These are phyloP conservation scores for Stephanodiscus triporus DNA, from an alignment of 108 stramenopile species.

Conservation along the genomic window DNA sequence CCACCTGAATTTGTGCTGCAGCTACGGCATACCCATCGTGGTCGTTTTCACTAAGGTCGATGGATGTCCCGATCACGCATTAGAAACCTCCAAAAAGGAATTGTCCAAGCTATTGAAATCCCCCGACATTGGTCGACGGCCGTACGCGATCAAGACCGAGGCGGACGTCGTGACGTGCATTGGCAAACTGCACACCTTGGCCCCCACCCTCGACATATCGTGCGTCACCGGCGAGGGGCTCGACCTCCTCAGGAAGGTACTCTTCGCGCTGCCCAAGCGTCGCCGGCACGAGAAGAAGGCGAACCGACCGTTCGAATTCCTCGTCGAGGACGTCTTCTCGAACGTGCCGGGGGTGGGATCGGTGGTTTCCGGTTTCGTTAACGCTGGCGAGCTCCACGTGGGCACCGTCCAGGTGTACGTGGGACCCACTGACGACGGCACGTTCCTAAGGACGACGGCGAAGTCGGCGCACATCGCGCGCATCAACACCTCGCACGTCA, in stretches of 20 bases:
- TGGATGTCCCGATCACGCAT: slow-evolving; percentile 93
- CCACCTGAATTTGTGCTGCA: slow-evolving; percentile 96
- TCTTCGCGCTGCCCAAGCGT: slow-evolving; percentile 86
- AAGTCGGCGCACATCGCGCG: slow-evolving; percentile 87
- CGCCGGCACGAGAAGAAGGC: slow-evolving; percentile 84
- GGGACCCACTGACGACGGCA: slow-evolving; percentile 86
- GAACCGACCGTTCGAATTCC: slow-evolving; percentile 81
- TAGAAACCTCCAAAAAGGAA: slow-evolving; percentile 88
- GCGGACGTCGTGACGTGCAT: slow-evolving; percentile 88
- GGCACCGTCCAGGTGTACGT: slow-evolving; percentile 78
- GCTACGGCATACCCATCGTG: slow-evolving; percentile 92
- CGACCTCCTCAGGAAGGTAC: slow-evolving; percentile 89
- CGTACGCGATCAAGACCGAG: slow-evolving; percentile 81
- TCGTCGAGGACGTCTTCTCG: slow-evolving; percentile 81
- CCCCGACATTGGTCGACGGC: slow-evolving; percentile 72
- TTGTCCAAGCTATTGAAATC: slow-evolving; percentile 73
- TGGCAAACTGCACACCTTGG: slow-evolving; percentile 87
- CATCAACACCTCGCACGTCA: slow-evolving; percentile 75
- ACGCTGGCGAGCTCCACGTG: slow-evolving; percentile 80
- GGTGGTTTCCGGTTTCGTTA: slow-evolving; percentile 83
- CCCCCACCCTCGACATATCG: slow-evolving; percentile 95
- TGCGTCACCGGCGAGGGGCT: slow-evolving; percentile 97
- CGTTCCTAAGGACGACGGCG: slow-evolving; percentile 81
- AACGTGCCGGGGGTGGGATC: slow-evolving; percentile 86
- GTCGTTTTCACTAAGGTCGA: slow-evolving; percentile 98